phyloP scores from a whole-genome alignment of 1,284 basidiomycete species.

The Ceratobasidium sp. region DNA sequence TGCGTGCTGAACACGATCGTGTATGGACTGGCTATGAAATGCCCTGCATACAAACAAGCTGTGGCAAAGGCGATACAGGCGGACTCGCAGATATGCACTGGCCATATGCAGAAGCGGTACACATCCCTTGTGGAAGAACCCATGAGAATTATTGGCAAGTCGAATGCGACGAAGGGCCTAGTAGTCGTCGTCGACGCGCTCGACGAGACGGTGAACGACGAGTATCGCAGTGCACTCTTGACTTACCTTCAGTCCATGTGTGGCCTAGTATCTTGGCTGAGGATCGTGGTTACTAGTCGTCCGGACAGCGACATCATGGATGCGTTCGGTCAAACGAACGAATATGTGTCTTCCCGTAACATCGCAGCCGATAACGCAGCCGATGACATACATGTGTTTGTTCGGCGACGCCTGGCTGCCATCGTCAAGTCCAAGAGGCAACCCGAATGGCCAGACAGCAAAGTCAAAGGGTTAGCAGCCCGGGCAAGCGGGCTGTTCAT shows the following conservation, averaged over 20 bases:
- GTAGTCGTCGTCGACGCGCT: conserved; percentile 36
- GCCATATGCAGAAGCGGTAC: not conserved
- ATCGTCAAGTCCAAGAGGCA: not conserved
- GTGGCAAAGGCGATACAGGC: not conserved
- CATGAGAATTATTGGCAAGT: not conserved
- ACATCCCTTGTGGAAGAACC: not conserved
- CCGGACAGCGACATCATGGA: conserved; percentile 13
- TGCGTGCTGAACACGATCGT: conserved; percentile 31
- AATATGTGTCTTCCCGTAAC: not conserved
- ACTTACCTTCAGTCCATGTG: not conserved
- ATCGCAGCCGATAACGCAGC: not conserved
- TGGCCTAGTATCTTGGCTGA: conserved; percentile 4
- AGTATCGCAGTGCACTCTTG: not conserved
- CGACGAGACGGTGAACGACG: conserved; percentile 24
- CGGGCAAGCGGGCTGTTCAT: conserved; percentile 40
- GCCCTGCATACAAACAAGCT: not conserved
- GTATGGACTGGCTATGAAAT: conserved; percentile 6
- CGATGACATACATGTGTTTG: not conserved
- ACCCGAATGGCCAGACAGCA: not conserved
- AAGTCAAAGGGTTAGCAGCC: not conserved
- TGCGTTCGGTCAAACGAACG: not conserved
- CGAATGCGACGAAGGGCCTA: not conserved
- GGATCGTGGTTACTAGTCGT: conserved; percentile 14
- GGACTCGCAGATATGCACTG: not conserved
- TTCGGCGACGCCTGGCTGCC: not conserved